A percentile compares a stretch with the other conserved stretches of the same genome.
Evolutionary conservation across 306 rosid species (phyloP).

Genomic region (Acacia acuminata): DNA sequence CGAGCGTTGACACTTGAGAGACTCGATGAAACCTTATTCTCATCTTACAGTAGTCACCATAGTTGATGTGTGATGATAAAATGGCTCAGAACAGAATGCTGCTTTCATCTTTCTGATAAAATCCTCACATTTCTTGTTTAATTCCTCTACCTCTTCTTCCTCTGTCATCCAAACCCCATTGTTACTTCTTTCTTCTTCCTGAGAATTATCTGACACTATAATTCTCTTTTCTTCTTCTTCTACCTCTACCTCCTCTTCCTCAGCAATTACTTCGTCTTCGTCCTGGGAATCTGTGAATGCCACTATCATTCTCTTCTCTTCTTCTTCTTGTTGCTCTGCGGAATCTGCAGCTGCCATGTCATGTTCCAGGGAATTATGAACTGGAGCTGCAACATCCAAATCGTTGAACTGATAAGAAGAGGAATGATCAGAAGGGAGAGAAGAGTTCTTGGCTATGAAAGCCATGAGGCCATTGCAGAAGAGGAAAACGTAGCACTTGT

Average conservation of each 20-base stretch:
- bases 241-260: neutral
- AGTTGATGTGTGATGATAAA: constrained; percentile 9
- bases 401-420: constrained; percentile 22
- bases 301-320: neutral
- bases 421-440: constrained; percentile 24
- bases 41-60: constrained; percentile 14
- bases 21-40: neutral
- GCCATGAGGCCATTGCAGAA: constrained; percentile 65
- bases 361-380: neutral
- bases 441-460: constrained; percentile 50
- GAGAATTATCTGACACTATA: neutral
- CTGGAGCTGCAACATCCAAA: constrained; percentile 8
- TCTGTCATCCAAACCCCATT: neutral
- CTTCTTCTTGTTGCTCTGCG: neutral
- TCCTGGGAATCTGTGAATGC: neutral
- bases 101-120: constrained; percentile 72
- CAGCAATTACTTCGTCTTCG: neutral
- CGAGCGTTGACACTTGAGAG: neutral
- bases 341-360: neutral
- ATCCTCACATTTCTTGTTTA: constrained; percentile 79
- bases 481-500: constrained; percentile 64
- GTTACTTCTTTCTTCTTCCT: neutral
- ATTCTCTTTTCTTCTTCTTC: neutral
- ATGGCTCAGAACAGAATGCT: constrained; percentile 47
- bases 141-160: constrained; percentile 55